Conservation (phyloP, 352 stramenopile species). For the Phytophthora ramorum region DNA sequence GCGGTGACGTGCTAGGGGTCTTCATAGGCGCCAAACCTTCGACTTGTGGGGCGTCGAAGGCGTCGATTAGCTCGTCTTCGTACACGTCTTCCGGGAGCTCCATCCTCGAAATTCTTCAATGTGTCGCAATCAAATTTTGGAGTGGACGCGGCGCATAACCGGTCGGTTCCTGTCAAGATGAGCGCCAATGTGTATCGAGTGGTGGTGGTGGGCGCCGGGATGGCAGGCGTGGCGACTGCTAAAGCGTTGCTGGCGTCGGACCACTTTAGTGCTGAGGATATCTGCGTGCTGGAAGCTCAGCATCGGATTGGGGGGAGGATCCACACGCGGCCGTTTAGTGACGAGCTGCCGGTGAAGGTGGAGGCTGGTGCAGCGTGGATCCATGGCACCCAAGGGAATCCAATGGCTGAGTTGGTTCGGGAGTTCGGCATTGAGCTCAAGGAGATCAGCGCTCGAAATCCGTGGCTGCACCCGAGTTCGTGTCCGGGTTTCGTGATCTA, state of each 20-base stretch:
- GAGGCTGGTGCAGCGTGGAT: conserved; percentile 65
- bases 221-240: conserved; percentile 52
- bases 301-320: conserved; percentile 56
- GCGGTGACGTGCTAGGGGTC: neutral
- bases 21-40: conserved; percentile 9
- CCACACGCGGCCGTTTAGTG: conserved; percentile 48
- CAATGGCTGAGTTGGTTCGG: conserved; percentile 42
- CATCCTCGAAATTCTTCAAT: conserved; percentile 29
- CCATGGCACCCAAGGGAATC: conserved; percentile 52
- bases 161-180: conserved; percentile 24
- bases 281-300: conserved; percentile 58
- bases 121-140: conserved; percentile 21
- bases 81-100: conserved; percentile 40
- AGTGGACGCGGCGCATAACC: conserved; percentile 12
- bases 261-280: conserved; percentile 31
- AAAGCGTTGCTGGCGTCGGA: conserved; percentile 41
- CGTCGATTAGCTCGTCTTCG: conserved; percentile 70
- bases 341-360: conserved; percentile 47
- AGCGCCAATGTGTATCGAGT: conserved; percentile 33
- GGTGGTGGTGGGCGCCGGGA: conserved; percentile 51
- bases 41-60: conserved; percentile 52
- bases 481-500: conserved; percentile 54
- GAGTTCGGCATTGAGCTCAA: conserved; percentile 49
- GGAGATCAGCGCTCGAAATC: conserved; percentile 58
- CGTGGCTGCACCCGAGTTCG: conserved; percentile 59